These are phyloP conservation scores for Leptographium radiaticola DNA, from an alignment of 2,329 filamentous ascomycete species.

Conservation along the genomic window DNA sequence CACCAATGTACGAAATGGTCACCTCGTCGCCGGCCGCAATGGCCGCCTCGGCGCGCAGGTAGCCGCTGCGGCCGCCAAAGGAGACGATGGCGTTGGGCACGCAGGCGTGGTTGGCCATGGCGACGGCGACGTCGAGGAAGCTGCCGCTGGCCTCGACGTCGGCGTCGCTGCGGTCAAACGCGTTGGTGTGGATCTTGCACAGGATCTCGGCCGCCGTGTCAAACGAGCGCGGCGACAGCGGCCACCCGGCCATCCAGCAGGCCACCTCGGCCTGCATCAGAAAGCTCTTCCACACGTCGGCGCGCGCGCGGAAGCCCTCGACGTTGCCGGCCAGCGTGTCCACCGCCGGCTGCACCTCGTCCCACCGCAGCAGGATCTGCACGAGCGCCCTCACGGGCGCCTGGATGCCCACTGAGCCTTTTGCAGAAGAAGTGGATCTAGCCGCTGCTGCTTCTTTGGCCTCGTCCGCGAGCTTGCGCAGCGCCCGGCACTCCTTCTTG, in stretches of 20 bases:
- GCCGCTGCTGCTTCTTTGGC: too few species aligned
- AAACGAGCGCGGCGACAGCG: conserved; percentile 21
- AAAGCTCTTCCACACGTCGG: conserved; percentile 32
- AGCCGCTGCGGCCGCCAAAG: conserved; percentile 37
- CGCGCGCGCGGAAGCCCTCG: conserved; percentile 20
- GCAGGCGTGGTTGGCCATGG: conserved; percentile 52
- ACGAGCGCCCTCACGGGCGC: conserved; percentile 42
- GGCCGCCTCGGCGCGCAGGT: conserved; percentile 33
- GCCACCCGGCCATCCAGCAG: conserved; percentile 30
- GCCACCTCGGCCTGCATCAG: conserved; percentile 36
- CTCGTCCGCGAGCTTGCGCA: conserved; percentile 24
- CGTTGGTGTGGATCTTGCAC: conserved; percentile 50
- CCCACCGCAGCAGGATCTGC: conserved; percentile 31
- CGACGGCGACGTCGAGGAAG: conserved; percentile 41
- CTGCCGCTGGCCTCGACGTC: conserved; percentile 40
- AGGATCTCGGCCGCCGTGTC: conserved; percentile 30
- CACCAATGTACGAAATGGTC: conserved; percentile 49
- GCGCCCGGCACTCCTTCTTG: conserved; percentile 37
- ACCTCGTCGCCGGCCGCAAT: conserved; percentile 43
- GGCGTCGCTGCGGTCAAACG: conserved; percentile 42
- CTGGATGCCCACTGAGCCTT: conserved; percentile 25
- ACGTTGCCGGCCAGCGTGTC: conserved; percentile 33
- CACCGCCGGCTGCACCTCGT: conserved; percentile 18
- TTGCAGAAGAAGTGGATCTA: too few species aligned
- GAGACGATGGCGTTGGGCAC: conserved; percentile 45